Evolutionary conservation across 108 stramenopile genomes (phyloP).

Genomic region (Pseudonitzschia pungens): DNA sequence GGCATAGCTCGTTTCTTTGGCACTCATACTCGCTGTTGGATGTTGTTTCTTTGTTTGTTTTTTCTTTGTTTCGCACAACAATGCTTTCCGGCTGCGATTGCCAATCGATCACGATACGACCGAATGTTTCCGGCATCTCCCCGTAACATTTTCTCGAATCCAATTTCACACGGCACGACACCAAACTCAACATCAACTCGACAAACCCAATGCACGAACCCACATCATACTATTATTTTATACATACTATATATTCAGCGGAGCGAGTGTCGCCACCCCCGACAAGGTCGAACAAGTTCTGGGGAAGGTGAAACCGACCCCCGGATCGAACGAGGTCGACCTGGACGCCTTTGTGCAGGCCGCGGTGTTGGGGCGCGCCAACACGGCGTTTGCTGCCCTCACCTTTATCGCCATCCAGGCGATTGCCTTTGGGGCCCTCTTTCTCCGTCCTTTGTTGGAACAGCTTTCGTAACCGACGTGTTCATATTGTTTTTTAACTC

Average conservation of each 20-base stretch:
- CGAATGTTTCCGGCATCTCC: no score
- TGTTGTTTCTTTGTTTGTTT: no score
- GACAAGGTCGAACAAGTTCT: conserved; percentile 39
- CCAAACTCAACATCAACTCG: no score
- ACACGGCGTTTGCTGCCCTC: conserved; percentile 34
- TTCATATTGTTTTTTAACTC: no score
- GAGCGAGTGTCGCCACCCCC: conserved; percentile 45
- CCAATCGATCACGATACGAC: no score
- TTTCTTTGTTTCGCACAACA: no score
- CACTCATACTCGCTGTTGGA: no score
- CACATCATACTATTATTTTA: neutral
- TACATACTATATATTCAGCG: neutral
- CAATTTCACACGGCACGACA: no score
- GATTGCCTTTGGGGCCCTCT: conserved; percentile 34
- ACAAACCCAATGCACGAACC: no score
- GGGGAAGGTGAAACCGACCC: conserved; percentile 10
- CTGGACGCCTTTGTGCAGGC: conserved; percentile 26
- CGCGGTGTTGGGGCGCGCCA: conserved; percentile 34
- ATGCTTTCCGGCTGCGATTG: no score
- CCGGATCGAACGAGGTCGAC: conserved; percentile 21
- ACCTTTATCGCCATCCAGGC: conserved; percentile 44
- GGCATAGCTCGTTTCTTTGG: no score
- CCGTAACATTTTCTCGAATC: no score
- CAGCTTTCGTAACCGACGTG: neutral
- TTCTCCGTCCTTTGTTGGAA: conserved; percentile 28